Base-by-base conservation (phyloP, 371 early-diverging fungal species). In the Circinella umbellata region DNA sequence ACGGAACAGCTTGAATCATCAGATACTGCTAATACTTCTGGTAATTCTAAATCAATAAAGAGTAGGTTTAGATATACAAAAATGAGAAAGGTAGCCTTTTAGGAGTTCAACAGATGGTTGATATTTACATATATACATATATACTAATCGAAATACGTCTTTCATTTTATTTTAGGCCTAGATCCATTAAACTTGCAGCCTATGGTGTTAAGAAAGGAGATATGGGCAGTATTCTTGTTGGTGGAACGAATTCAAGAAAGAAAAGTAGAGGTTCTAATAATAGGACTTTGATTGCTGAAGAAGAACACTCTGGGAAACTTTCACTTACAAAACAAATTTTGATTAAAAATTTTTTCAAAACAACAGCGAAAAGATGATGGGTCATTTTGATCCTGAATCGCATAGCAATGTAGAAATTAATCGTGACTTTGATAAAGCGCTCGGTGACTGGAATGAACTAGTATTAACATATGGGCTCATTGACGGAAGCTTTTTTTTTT, bases 191-290 rank as follows among this genome's bases (percentile, higher is more conserved):
- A 69, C 77, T 91, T 67, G 90, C 91, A 6, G 91, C 92, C 1
- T 92, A 90, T 69, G 94, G 94, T 66, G 93, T 93, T 11, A 91
- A 91, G 67, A 89, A 91, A 73, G 94, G 93, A 61, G 94, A 93
- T 18, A 84, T 93, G 68, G 93, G 93, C 36, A 87, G 91, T 60
- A 79, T 93, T 49, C 88, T 93, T 64, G 90, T 91, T 18, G 92
- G 90, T 39, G 90, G 89, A 4, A 81, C 74, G 46, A 63, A 63
- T 47, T 59, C 67, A 27, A 72, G 80, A 20, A 82, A 80, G 57
- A 82, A 82, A 38, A 13, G 47, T 63, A 47, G 36, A 1, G 53
- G 6, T 51, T 15, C 51, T 14, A n/a, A 27, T 27, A 27, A 27
- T n/a, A 57, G 57, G 6, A 57, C 37, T 17, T 57, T 34, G 4